Base-by-base conservation (phyloP, 2,329 filamentous ascomycete genomes). In the Diaporthe sp. region DNA sequence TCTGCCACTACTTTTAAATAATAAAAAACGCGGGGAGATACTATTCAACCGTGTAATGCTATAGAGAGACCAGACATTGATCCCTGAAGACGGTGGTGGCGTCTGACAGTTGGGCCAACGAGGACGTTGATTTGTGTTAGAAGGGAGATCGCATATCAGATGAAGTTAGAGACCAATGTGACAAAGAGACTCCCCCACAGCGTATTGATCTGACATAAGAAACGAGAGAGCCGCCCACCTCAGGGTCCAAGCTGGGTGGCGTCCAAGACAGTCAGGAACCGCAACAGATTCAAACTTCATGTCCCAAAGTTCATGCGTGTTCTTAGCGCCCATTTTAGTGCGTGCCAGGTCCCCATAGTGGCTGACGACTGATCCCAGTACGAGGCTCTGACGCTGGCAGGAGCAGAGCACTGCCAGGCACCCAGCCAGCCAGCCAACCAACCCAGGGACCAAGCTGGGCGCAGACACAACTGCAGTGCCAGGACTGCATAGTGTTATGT, bases 301-400 rank as follows among this genome's bases (percentile, higher is more conserved):
- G 25, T 47, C 53, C 55, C 37, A n/a, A 71, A 60, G 71, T 73
- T 73, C 39, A 65, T 73, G 71, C 58, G 51, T 55, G n/a, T 9
- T 55, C 49, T 22, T 70, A 55, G 65, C 65, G 71, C 61, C 71
- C 60, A 65, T 47, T 47, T 34, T 65, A 65, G 71, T 55, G 71
- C 34, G 34, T 57, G 34, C 71, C 71, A 73, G 60, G 47, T 63
- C 58, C 68, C 58, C 44, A 72, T 72, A 63, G 71, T 31, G 71
- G 47, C 44, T 65, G 65, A 22, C 49, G 65, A 31, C 58, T 44
- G 71, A 63, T 63, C 60, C 71, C 58, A 65, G 71, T 58, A 58
- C 10, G 37, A 58, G 68, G 42, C 65, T 53, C 65, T n/a, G 31
- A 49, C 47, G 31, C 47, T 68, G 65, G 42, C 7, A 34, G 42